Conservation (phyloP, 2,329 filamentous ascomycete genomes). For the Aureobasidium vineae region DNA sequence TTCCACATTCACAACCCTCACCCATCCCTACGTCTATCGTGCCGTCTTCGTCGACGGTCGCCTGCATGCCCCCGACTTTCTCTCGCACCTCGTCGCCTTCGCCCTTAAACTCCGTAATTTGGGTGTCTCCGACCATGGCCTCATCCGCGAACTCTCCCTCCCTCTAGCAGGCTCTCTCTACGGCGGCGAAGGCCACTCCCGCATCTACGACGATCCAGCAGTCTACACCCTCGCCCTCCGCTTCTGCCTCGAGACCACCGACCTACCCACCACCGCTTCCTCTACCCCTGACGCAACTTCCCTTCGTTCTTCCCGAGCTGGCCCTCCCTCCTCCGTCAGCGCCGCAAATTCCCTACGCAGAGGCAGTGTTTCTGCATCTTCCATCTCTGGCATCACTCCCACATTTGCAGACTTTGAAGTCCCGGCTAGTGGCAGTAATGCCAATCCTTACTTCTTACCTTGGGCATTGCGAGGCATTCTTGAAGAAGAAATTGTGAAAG, state of each 20-base stretch:
- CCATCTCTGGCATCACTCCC: conserved; percentile 36
- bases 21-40: conserved; percentile 89
- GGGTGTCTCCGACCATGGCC: conserved; percentile 86
- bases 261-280: conserved; percentile 27
- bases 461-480: conserved; percentile 94
- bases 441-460: conserved; percentile 87
- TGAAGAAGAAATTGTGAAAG: conserved; percentile 87
- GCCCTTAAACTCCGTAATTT: conserved; percentile 91
- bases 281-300: neutral
- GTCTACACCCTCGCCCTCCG: conserved; percentile 67
- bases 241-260: conserved; percentile 50
- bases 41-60: conserved; percentile 95
- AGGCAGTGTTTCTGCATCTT: conserved; percentile 33
- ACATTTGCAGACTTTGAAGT: conserved; percentile 45
- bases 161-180: conserved; percentile 90
- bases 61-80: conserved; percentile 88
- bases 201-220: conserved; percentile 83
- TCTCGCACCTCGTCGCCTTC: conserved; percentile 90
- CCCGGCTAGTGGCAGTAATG: conserved; percentile 40
- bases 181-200: conserved; percentile 86
- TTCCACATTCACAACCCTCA: conserved; percentile 78
- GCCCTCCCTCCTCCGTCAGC: conserved; percentile 35
- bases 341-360: conserved; percentile 39
- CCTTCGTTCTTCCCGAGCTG: conserved; percentile 29
- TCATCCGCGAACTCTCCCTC: conserved; percentile 83